phyloP scores from a whole-genome alignment of 176 grass and related monocot species.

The Aegilops umbellulata region DNA sequence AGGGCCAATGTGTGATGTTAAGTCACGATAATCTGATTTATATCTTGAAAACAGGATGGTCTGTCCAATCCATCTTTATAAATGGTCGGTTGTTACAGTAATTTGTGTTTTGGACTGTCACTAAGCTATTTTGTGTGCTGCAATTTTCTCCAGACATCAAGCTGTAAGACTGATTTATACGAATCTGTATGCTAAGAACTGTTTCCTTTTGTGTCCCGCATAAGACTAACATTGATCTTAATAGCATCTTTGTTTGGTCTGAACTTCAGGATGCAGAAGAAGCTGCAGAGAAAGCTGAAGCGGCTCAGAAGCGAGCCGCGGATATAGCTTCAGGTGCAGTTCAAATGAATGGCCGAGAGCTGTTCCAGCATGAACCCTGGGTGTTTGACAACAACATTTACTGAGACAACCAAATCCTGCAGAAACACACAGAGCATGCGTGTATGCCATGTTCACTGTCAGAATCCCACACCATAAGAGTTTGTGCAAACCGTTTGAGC shows the following conservation, averaged over 20 bases:
- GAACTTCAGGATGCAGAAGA: not conserved
- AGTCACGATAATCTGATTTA: not conserved
- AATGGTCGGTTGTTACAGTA: not conserved
- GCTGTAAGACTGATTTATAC: not conserved
- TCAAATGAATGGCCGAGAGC: slow-evolving; percentile 63
- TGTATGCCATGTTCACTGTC: not conserved
- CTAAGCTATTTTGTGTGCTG: not conserved
- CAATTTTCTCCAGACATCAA: not conserved
- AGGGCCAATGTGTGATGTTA: not conserved
- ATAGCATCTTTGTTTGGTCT: not conserved
- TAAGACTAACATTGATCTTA: not conserved
- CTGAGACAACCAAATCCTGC: too few species aligned
- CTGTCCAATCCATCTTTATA: not conserved
- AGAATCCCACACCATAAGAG: not conserved
- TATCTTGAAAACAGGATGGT: not conserved
- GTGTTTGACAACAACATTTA: too few species aligned
- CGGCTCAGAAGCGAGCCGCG: slow-evolving; percentile 44
- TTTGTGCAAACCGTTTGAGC: not conserved
- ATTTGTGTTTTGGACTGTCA: not conserved
- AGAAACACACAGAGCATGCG: not conserved
- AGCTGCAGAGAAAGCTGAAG: slow-evolving; percentile 24
- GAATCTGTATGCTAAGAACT: not conserved
- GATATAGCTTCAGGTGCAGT: slow-evolving; percentile 50
- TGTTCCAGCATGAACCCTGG: not conserved
- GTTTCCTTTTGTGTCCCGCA: not conserved